Conservation (phyloP, 2,329 filamentous ascomycete species). For the Microdochium paspali region DNA sequence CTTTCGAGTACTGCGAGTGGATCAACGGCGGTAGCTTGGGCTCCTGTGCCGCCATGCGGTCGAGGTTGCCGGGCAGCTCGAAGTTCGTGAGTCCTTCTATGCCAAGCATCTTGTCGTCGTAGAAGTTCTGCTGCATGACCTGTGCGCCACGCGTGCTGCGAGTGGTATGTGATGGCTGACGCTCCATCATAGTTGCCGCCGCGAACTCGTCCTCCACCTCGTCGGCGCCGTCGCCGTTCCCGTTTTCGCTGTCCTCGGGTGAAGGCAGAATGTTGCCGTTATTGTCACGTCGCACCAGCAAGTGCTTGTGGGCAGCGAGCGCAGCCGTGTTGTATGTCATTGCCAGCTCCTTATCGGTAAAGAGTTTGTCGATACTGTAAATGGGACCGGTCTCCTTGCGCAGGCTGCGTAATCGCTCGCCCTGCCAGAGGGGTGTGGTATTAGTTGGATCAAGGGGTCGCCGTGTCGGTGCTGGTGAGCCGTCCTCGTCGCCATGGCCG, state of each 20-base stretch:
- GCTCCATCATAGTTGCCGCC: constrained; percentile 49
- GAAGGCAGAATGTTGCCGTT: constrained; percentile 40
- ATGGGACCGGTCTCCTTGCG: constrained; percentile 48
- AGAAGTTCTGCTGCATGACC: constrained; percentile 35
- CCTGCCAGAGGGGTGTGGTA: constrained; percentile 54
- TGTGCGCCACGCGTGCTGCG: constrained; percentile 45
- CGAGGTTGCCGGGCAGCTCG: constrained; percentile 48
- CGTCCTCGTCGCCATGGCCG: constrained; percentile 43
- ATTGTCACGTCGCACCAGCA: constrained; percentile 45
- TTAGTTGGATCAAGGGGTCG: constrained; percentile 45
- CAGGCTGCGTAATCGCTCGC: constrained; percentile 43
- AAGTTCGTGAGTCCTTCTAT: constrained; percentile 52
- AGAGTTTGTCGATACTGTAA: constrained; percentile 61
- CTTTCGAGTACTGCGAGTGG: constrained; percentile 49
- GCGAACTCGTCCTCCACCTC: constrained; percentile 39
- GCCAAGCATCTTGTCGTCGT: constrained; percentile 48
- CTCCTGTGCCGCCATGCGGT: constrained; percentile 44
- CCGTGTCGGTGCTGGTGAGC: constrained; percentile 49
- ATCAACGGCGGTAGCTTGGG: constrained; percentile 50
- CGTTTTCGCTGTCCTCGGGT: constrained; percentile 43
- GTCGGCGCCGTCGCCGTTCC: constrained; percentile 39
- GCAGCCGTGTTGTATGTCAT: constrained; percentile 57
- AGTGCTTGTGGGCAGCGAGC: constrained; percentile 51
- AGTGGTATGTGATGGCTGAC: constrained; percentile 54
- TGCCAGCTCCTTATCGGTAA: constrained; percentile 59